Percentiles rank a stretch among this genome's conserved stretches.
phyloP scores from a whole-genome alignment of 352 stramenopile species.

The Phytopythium montanum region DNA sequence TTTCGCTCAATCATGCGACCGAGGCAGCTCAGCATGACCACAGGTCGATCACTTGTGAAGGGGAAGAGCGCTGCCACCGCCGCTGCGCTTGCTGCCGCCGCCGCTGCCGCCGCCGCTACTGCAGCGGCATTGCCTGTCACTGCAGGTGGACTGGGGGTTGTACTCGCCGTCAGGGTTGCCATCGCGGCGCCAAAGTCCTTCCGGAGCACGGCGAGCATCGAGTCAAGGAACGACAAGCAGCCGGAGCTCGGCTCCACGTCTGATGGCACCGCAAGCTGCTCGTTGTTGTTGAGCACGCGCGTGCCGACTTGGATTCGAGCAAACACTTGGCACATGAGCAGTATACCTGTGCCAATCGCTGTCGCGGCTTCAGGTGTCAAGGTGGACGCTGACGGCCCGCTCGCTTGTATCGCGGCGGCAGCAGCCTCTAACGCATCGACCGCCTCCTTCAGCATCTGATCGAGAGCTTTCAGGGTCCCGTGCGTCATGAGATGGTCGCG shows the following conservation, averaged over 20 bases:
- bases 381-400: constrained; percentile 2
- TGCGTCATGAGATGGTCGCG: neutral
- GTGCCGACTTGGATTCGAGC: constrained; percentile 34
- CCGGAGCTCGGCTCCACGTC: constrained; percentile 5
- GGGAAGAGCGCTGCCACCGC: constrained; percentile 21
- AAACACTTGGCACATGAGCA: constrained; percentile 29
- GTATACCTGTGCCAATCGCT: constrained; percentile 25
- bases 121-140: constrained; percentile 12
- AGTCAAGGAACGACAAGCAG: constrained; percentile 23
- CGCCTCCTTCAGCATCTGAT: neutral
- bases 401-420: neutral
- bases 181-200: constrained; percentile 30
- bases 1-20: constrained; percentile 47
- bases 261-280: neutral
- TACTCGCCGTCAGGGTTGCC: constrained; percentile 1
- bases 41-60: constrained; percentile 24
- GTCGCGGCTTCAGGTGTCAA: constrained; percentile 27
- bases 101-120: constrained; percentile 16
- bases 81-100: constrained; percentile 18
- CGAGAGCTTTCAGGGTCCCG: neutral
- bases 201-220: constrained; percentile 33
- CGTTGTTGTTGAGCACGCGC: neutral
- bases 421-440: neutral
- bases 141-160: neutral
- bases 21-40: constrained; percentile 37